Conservation (phyloP, 352 stramenopile species). For the Phytophthora ramorum region DNA sequence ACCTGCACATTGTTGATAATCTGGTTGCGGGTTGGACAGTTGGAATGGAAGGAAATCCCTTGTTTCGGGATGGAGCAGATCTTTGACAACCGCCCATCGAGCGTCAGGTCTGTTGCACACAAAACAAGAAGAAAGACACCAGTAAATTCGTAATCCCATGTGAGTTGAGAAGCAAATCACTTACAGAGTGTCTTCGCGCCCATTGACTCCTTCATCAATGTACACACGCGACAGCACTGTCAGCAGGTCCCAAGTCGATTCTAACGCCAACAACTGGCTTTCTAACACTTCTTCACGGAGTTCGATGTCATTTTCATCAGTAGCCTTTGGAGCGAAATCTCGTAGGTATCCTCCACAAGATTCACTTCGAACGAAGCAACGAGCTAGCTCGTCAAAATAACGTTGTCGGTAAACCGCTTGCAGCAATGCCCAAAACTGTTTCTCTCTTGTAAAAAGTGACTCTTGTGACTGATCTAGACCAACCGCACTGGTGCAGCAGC, state of each 20-base stretch:
- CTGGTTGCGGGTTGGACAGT: constrained; percentile 2
- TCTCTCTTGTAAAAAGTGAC: constrained; percentile 35
- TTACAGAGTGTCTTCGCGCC: constrained; percentile 32
- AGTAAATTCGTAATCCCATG: background rate
- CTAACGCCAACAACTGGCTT: constrained; percentile 37
- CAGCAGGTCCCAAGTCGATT: constrained; percentile 41
- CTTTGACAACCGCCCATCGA: constrained; percentile 56
- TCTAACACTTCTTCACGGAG: constrained; percentile 32
- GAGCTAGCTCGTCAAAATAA: constrained; percentile 48
- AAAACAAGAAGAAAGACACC: constrained; percentile 1
- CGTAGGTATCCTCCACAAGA: constrained; percentile 54
- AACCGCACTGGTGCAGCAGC: constrained; percentile 37
- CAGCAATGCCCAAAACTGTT: constrained; percentile 63
- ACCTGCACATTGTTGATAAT: constrained; percentile 29
- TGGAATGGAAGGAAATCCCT: constrained; percentile 50
- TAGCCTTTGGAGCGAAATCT: constrained; percentile 20
- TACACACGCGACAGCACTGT: constrained; percentile 28
- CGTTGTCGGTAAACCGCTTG: constrained; percentile 47
- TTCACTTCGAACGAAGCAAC: constrained; percentile 45
- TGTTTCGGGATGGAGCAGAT: constrained; percentile 48
- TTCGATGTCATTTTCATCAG: constrained; percentile 1
- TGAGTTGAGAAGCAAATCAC: constrained; percentile 2
- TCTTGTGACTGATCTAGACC: constrained; percentile 26
- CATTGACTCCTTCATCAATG: constrained; percentile 2
- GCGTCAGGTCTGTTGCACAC: constrained; percentile 36